Base-by-base conservation (phyloP, 2,329 filamentous ascomycete genomes). In the Passalora sequoiae region DNA sequence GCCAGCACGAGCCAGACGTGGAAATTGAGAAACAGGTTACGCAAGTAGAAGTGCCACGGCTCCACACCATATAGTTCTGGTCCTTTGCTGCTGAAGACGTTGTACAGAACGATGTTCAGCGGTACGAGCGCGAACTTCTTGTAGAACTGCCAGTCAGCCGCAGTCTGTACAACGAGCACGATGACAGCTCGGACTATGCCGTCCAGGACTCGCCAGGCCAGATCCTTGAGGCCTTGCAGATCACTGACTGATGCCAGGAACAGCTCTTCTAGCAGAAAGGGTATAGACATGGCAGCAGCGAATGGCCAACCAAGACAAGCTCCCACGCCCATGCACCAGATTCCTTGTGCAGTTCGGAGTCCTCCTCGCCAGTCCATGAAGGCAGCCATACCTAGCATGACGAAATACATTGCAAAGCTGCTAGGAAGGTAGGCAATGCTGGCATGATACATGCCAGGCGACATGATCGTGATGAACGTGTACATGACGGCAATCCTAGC, bases 31-130 rank as follows among this genome's bases (percentile, higher is more conserved):
- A 84, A 70, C 31, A 98, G 70, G 58, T 98, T 98, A 57, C 86
- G 85, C 56, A 95, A 74, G 66, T 98, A 98, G 63, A 96, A 98
- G 40, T 89, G 84, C 92, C 91, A 97, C 1, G 91, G 87, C 66
- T 98, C 92, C 1, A 87, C 94, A 32, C 92, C 92, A 59, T 96
- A 98, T 25, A 98, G 85, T 43, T 95, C 79, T 0, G 92, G 92
- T 13, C 60, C 92, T 60, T 74, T 76, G 22, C 82, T 86, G 5
- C 86, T 85, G 62, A 98, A 91, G 31, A 98, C 80, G 63, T 98
- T 98, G 75, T 98, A 98, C 53, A 84, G 79, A 59, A 98, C 82
- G 59, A 98, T 97, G 61, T 96, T 96, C 75, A 88, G 85, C 0
- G 89, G 81, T 5, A 95, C 87, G 28, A 89, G 66, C 3, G 80